Conservation (phyloP, 352 stramenopile species). For the Pythium diclinum region DNA sequence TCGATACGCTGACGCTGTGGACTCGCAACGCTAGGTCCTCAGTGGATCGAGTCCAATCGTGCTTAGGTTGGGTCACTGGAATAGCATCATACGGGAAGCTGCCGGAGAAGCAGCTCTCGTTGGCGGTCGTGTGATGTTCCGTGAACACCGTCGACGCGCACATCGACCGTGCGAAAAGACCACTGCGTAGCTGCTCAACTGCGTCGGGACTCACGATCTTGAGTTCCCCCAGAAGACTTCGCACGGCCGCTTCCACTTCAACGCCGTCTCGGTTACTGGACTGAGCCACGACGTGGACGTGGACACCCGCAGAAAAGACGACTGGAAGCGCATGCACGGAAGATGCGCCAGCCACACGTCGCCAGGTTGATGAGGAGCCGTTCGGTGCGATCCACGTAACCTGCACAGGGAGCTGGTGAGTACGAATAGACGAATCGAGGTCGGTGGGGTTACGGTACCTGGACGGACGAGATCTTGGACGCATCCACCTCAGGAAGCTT, state of each 20-base stretch:
- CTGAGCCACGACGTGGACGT: constrained; percentile 12
- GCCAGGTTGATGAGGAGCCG: constrained; percentile 12
- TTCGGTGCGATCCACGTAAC: constrained; percentile 9
- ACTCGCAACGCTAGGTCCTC: background rate
- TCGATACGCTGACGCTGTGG: background rate
- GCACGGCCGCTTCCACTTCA: background rate
- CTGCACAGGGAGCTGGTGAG: constrained; percentile 1
- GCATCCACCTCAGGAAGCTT: background rate
- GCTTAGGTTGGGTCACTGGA: background rate
- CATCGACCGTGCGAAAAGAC: constrained; percentile 14
- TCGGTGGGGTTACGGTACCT: constrained; percentile 4
- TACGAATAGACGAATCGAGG: background rate
- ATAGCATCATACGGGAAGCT: constrained; percentile 6
- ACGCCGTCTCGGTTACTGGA: background rate
- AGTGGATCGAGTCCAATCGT: background rate
- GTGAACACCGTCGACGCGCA: constrained; percentile 20
- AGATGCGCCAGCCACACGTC: constrained; percentile 8
- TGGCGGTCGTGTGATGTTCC: background rate
- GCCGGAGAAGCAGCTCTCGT: constrained; percentile 12
- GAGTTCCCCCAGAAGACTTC: background rate
- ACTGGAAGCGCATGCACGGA: constrained; percentile 8
- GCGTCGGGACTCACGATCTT: background rate
- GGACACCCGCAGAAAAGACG: constrained; percentile 13
- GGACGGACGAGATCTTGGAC: constrained; percentile 15
- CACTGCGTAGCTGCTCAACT: background rate